Evolutionary conservation across 169 alveolate species (phyloP).

Genomic region (Eimeria falciformis): DNA sequence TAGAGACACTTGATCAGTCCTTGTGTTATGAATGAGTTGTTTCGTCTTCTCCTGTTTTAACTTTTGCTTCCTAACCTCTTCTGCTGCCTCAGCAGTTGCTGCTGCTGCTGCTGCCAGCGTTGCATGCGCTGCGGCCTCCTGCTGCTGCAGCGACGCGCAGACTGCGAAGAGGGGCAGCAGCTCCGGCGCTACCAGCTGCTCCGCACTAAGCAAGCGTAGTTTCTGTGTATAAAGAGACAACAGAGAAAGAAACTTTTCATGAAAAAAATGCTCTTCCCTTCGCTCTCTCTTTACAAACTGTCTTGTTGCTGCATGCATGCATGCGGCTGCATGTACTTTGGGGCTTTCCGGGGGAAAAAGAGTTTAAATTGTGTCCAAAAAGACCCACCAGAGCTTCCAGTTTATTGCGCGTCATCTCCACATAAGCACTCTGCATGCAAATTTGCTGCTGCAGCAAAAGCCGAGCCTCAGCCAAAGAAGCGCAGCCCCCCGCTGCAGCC

Average conservation of each 20-base stretch:
- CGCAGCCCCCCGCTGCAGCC: background rate
- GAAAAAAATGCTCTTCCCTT: background rate
- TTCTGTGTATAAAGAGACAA: background rate
- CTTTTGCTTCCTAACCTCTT: background rate
- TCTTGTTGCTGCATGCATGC: no score
- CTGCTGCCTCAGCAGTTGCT: background rate
- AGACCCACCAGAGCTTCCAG: background rate
- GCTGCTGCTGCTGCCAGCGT: background rate
- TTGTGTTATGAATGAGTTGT: background rate
- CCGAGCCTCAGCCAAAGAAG: background rate
- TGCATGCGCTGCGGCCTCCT: no score
- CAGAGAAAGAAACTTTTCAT: background rate
- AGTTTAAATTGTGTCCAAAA: background rate
- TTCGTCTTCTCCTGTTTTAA: background rate
- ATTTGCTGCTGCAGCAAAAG: background rate
- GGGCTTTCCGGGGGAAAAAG: background rate
- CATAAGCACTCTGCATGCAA: background rate
- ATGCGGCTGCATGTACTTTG: no score
- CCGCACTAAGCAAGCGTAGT: background rate
- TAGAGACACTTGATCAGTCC: background rate
- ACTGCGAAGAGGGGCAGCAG: background rate
- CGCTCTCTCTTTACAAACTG: no score
- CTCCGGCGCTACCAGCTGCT: slow-evolving; percentile 1
- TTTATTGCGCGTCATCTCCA: background rate
- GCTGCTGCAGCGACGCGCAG: background rate